Evolutionary conservation across 495 filamentous ascomycete species (phyloP).

Genomic region (Podospora australis): DNA sequence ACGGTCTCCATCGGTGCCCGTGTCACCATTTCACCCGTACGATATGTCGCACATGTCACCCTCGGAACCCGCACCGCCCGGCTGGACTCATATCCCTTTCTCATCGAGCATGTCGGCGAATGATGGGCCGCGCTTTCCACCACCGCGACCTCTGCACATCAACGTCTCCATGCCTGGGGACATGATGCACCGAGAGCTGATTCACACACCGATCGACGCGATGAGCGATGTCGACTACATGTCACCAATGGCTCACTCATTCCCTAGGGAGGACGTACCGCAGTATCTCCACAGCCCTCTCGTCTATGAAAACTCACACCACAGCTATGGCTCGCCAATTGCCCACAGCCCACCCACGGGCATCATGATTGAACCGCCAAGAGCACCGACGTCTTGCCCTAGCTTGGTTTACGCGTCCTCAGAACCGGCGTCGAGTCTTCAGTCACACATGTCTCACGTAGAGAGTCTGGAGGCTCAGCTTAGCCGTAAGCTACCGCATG

Average conservation of each 20-base stretch:
- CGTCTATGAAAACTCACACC: constrained; percentile 46
- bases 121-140: constrained; percentile 19
- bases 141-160: constrained; percentile 17
- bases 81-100: constrained; percentile 30
- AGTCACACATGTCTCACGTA: constrained; percentile 34
- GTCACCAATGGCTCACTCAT: constrained; percentile 46
- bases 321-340: constrained; percentile 38
- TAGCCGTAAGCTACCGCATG: constrained; percentile 38
- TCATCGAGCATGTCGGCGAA: constrained; percentile 20
- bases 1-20: constrained; percentile 18
- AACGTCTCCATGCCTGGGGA: constrained; percentile 30
- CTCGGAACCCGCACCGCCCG: constrained; percentile 25
- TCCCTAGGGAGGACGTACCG: constrained; percentile 43
- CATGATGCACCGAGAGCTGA: constrained; percentile 37
- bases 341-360: constrained; percentile 47
- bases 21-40: constrained; percentile 30
- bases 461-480: constrained; percentile 41
- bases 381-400: constrained; percentile 46
- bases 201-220: constrained; percentile 44
- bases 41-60: constrained; percentile 33
- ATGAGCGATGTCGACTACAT: constrained; percentile 51
- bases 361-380: constrained; percentile 45
- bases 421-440: constrained; percentile 41
- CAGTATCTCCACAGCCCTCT: constrained; percentile 46
- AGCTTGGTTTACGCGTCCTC: constrained; percentile 43